A percentile compares a stretch with the other conserved stretches of the same genome.
phyloP scores from a whole-genome alignment of 208 protist genomes.

The Kentomonas sorsogonicus region DNA sequence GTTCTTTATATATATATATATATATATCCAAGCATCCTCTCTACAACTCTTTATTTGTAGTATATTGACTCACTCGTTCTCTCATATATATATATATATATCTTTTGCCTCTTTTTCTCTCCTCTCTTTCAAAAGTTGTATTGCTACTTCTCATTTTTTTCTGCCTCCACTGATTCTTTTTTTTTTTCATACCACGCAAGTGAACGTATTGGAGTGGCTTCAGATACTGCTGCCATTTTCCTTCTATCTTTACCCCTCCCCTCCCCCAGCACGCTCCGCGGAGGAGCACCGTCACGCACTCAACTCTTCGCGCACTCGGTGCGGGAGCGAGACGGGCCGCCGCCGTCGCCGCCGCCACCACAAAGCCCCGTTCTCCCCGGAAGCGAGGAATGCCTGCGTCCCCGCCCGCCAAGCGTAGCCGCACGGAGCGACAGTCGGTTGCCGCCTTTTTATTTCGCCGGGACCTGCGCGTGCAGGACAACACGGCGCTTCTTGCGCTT shows the following conservation, averaged over 20 bases:
- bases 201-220: no score
- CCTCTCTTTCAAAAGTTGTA: no score
- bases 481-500: slow-evolving; percentile 52
- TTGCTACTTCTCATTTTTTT: not conserved
- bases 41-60: not conserved
- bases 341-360: not conserved
- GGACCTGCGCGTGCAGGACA: slow-evolving; percentile 61
- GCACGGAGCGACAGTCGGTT: slow-evolving; percentile 18
- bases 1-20: not conserved
- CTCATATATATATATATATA: no score
- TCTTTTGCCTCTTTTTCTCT: no score
- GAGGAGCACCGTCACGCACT: no score
- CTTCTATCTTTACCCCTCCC: not conserved
- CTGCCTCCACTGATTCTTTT: not conserved
- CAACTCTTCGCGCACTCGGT: no score
- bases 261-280: not conserved
- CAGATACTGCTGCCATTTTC: no score
- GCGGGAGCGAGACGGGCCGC: not conserved
- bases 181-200: no score
- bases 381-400: no score
- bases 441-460: slow-evolving; percentile 70
- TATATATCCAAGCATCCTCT: not conserved
- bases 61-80: no score
- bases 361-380: not conserved
- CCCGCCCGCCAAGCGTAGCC: slow-evolving; percentile 15